A percentile compares a stretch with the other conserved stretches of the same genome.
phyloP scores from a whole-genome alignment of 257 asterid genomes.

The Petunia axillaris region DNA sequence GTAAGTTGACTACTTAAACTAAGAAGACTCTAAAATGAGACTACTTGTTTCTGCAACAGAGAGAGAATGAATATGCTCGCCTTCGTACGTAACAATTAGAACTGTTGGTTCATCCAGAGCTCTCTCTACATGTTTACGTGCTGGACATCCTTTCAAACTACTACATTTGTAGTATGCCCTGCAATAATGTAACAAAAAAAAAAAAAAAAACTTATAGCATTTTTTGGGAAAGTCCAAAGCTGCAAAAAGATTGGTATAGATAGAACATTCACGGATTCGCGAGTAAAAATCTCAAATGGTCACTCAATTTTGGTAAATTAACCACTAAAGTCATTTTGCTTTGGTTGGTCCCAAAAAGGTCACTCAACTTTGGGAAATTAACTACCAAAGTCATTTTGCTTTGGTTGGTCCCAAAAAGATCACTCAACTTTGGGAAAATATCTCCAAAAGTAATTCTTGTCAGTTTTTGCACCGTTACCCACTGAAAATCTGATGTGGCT shows the following conservation, averaged over 20 bases:
- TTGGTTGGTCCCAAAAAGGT: no score
- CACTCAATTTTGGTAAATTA: no score
- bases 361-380: no score
- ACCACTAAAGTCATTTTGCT: no score
- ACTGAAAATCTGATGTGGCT: no score
- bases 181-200: constrained; percentile 14
- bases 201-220: background rate
- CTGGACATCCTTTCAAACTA: constrained; percentile 90
- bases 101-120: constrained; percentile 76
- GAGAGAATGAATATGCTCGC: constrained; percentile 72
- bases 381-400: no score
- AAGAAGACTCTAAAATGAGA: constrained; percentile 80
- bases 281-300: no score
- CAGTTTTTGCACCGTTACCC: no score
- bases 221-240: background rate
- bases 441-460: no score
- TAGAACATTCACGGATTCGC: background rate
- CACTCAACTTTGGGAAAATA: no score
- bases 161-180: constrained; percentile 98
- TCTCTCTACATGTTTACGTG: constrained; percentile 91
- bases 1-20: background rate
- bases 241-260: no score
- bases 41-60: constrained; percentile 53
- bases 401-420: no score
- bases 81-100: constrained; percentile 89